These are phyloP conservation scores for Penicillium hordei DNA, from an alignment of 2,329 filamentous ascomycete species.

Conservation along the genomic window DNA sequence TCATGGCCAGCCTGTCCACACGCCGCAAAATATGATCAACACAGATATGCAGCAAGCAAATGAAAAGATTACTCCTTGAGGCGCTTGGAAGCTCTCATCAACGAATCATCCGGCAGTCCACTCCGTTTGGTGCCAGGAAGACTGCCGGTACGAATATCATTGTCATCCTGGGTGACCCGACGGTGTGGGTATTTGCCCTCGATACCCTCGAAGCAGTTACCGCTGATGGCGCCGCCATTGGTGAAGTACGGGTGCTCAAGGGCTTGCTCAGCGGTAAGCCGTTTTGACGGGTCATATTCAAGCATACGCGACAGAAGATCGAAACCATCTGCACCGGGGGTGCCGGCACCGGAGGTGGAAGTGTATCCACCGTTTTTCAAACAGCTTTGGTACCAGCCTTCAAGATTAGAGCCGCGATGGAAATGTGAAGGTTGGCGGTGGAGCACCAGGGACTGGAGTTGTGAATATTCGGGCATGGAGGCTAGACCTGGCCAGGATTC, in stretches of 20 bases:
- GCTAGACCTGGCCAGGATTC: conserved; percentile 83
- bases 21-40: background rate
- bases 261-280: conserved; percentile 82
- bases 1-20: conserved; percentile 1
- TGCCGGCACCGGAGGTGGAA: conserved; percentile 50
- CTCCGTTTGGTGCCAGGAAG: conserved; percentile 88
- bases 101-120: conserved; percentile 75
- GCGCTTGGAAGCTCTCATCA: conserved; percentile 60
- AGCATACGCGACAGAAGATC: conserved; percentile 77
- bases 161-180: conserved; percentile 89
- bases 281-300: conserved; percentile 88
- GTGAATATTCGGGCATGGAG: conserved; percentile 81
- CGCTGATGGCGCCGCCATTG: conserved; percentile 65
- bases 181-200: conserved; percentile 87
- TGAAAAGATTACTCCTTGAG: conserved; percentile 47
- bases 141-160: conserved; percentile 88
- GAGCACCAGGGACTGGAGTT: conserved; percentile 58
- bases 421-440: conserved; percentile 49
- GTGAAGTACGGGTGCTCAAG: conserved; percentile 89
- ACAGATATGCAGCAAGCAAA: background rate
- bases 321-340: conserved; percentile 73
- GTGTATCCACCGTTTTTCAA: conserved; percentile 60
- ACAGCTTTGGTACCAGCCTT: conserved; percentile 76
- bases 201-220: conserved; percentile 87
- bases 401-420: conserved; percentile 59